These are phyloP conservation scores for Colletotrichum sublineola DNA, from an alignment of 2,329 filamentous ascomycete genomes.

Conservation along the genomic window DNA sequence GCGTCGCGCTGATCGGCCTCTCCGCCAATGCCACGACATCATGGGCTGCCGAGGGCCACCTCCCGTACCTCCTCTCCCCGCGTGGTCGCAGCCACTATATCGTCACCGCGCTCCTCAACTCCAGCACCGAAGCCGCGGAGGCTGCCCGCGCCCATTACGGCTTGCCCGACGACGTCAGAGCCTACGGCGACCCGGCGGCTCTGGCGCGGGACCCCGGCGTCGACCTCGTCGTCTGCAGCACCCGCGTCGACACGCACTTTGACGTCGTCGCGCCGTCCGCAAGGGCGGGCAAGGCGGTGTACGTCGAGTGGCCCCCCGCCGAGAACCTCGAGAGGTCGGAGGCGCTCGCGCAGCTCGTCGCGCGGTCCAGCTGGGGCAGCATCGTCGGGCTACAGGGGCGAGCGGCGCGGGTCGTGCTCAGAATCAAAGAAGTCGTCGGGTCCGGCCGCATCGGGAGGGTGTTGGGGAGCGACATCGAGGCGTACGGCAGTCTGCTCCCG, in stretches of 20 bases:
- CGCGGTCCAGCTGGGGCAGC: conserved; percentile 43
- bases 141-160: conserved; percentile 58
- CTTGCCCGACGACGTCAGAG: conserved; percentile 55
- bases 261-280: conserved; percentile 60
- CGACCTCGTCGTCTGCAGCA: conserved; percentile 68
- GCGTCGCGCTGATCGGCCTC: conserved; percentile 69
- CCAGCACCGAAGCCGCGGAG: conserved; percentile 57
- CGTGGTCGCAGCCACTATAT: conserved; percentile 58
- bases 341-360: conserved; percentile 52
- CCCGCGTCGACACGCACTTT: conserved; percentile 67
- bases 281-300: conserved; percentile 65
- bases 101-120: conserved; percentile 67
- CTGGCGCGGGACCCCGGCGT: conserved; percentile 64
- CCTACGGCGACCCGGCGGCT: conserved; percentile 63
- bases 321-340: conserved; percentile 55
- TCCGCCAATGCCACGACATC: conserved; percentile 64
- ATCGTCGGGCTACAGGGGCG: conserved; percentile 67
- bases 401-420: conserved; percentile 58
- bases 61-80: conserved; percentile 69
- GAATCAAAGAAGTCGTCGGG: conserved; percentile 59
- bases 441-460: conserved; percentile 64
- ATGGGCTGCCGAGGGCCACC: conserved; percentile 69
- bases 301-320: conserved; percentile 70
- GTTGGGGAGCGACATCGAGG: conserved; percentile 62
- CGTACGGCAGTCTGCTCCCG: conserved; percentile 53